Evolutionary conservation across 2,329 filamentous ascomycete species (phyloP).

Genomic region (Trichophyton verrucosum): DNA sequence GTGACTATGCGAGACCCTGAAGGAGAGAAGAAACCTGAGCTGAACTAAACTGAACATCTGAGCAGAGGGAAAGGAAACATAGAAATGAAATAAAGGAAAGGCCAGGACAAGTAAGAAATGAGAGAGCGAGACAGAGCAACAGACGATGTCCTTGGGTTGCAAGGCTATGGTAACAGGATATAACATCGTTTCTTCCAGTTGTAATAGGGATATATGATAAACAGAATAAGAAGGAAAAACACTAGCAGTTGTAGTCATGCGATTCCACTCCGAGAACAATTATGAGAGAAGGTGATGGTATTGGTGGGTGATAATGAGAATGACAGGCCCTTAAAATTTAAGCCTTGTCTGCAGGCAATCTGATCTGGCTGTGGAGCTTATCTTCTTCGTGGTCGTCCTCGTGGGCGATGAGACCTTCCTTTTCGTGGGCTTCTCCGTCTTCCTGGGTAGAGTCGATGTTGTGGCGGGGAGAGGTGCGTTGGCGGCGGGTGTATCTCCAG

Average conservation of each 20-base stretch:
- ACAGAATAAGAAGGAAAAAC: not conserved
- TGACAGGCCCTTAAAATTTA: conserved; percentile 12
- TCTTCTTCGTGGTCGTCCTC: conserved; percentile 25
- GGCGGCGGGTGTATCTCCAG: conserved; percentile 32
- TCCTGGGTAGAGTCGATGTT: conserved; percentile 18
- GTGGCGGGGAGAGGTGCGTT: conserved; percentile 7
- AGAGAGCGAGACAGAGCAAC: no score
- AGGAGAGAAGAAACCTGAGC: not conserved
- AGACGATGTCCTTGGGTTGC: no score
- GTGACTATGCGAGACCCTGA: not conserved
- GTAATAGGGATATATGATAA: no score
- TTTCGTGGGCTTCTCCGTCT: conserved; percentile 30
- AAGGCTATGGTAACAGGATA: no score
- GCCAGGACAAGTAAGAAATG: not conserved
- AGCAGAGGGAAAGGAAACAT: not conserved
- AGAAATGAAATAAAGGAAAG: not conserved
- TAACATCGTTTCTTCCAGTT: no score
- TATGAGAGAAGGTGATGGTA: not conserved
- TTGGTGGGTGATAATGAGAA: not conserved
- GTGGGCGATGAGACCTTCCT: conserved; percentile 28
- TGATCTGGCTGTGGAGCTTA: conserved; percentile 19
- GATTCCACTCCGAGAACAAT: not conserved
- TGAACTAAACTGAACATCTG: not conserved
- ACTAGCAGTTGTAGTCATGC: not conserved
- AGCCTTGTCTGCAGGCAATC: conserved; percentile 22